Evolutionary conservation across 2,329 filamentous ascomycete genomes (phyloP), one percentile per base, ranked within the genome.

Genomic region (Colletotrichum orchidophilum): DNA sequence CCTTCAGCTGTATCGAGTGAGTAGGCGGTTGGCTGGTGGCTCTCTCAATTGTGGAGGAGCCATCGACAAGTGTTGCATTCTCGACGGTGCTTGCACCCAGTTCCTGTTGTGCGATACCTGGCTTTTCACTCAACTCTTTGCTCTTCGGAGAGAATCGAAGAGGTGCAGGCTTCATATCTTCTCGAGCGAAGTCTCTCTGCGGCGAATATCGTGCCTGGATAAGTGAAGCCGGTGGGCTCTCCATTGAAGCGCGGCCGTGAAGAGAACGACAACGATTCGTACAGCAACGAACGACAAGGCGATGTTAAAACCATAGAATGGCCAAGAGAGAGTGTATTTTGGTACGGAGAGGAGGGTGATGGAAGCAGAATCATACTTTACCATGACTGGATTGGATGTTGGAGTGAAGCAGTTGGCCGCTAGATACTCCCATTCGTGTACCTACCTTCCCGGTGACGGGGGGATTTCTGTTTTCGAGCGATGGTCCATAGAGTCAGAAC

Each of bases 181-280:
- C 27, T 18, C 29, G 52, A 31, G 35, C n/a, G 24, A 58, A 35
- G 13, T 58, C 29, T 4, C 27, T 13, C 5, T 31, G 12, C 7
- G 26, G 13, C 8, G n/a, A 50, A 18, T 54, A 21, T 18, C 55
- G 24, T 15, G 55, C 26, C 55, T 33, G n/a, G 4, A 26, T 21
- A n/a, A 21, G 54, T 35, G 21, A 13, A 24, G 24, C 24, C 42
- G 29, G 24, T 29, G 31, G 27, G 78, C 66, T n/a, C 31, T 55
- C 53, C 53, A 55, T 55, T 7, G 27, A 5, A 55, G 18, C 18
- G 11, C 26, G 18, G 8, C 6, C n/a, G 11, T 4, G 3, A 31
- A 3, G 27, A 31, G 29, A n/a, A 9, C 9, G 18, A 42, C 33
- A 12, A 6, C 35, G 33, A 26, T 9, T 13, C 9, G 54, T 35